Evolutionary conservation across 164 flowering plant genomes (phyloP), one percentile per base, ranked within the genome.

Genomic region (Annona cherimola): DNA sequence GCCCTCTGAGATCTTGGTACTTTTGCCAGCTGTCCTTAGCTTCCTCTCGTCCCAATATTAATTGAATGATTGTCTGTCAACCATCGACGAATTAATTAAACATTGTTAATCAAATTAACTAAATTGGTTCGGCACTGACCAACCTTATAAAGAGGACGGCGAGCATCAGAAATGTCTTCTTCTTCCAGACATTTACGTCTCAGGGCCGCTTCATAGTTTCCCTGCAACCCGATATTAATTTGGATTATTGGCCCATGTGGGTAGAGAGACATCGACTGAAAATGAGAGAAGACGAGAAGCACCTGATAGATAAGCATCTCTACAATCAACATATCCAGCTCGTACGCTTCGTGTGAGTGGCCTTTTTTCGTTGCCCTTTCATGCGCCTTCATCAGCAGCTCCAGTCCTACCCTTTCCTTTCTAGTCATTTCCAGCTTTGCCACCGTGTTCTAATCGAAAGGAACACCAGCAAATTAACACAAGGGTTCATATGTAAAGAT

Each of bases 231-330:
- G 18, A 1, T 50, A 50, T 50, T 16, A 11, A 50, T 50, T 16
- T 16, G 2, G 0, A 16, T 50, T 7, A 50, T 11, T 7, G 14
- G 14, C 14, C 57, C 14, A 50, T 16, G 9, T 50, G 57, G 5
- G 1, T 50, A 50, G 57, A 16, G 57, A 50, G 9, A 26, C 35
- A 26, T 26, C 35, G 57, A 16, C 9, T 50, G 57, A 5, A 7
- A 50, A 16, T 11, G 57, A 50, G 57, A 16, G 57, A 6, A 2
- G 4, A 61, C 11, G 12, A 11, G 35, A 45, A 20, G 9, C 2
- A 82, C 86, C 81, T 76, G 70, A 59, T 81, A 83, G 39, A 81
- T 83, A 65, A 61, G 65, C 81, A 83, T 79, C 72, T 83, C 86
- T 5, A 76, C 84, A 4, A 77, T 71, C 44, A 83, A 54, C 86